A percentile compares a stretch with the other conserved stretches of the same genome.
phyloP scores from a whole-genome alignment of 2,329 filamentous ascomycete genomes.

The Zarea fungicola region DNA sequence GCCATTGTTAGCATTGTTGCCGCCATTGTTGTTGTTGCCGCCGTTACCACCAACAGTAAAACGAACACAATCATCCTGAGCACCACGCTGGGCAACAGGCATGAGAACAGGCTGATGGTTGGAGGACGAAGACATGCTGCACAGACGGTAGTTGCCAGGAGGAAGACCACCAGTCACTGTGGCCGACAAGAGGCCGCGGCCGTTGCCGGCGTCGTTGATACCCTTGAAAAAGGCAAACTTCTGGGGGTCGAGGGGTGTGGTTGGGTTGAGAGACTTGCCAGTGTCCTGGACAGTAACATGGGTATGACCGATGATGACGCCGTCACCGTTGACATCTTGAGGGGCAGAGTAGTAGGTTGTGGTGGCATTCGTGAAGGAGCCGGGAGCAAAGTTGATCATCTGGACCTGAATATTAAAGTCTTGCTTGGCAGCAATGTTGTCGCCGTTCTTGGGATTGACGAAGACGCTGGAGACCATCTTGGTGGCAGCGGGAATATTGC shows the following conservation, averaged over 20 bases:
- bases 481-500: constrained; percentile 49
- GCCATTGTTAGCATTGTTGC: constrained; percentile 16
- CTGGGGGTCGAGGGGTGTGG: constrained; percentile 45
- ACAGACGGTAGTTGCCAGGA: constrained; percentile 59
- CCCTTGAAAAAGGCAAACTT: constrained; percentile 62
- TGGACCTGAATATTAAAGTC: constrained; percentile 51
- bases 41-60: constrained; percentile 43
- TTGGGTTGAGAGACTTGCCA: constrained; percentile 46
- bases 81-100: constrained; percentile 62
- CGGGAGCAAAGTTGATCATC: constrained; percentile 48
- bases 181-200: constrained; percentile 47
- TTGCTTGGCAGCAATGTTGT: constrained; percentile 40
- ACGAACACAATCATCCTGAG: constrained; percentile 60
- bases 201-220: constrained; percentile 57
- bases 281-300: constrained; percentile 55
- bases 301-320: constrained; percentile 53
- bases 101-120: constrained; percentile 64
- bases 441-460: constrained; percentile 45
- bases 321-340: constrained; percentile 43
- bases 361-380: constrained; percentile 56
- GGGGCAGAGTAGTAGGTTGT: constrained; percentile 58
- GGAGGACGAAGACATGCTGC: constrained; percentile 56
- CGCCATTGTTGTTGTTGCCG: constrained; percentile 19
- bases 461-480: constrained; percentile 56
- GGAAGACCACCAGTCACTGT: constrained; percentile 54